Base-by-base conservation (phyloP, 805 yeast genomes). In the Ogataea methanolica region DNA sequence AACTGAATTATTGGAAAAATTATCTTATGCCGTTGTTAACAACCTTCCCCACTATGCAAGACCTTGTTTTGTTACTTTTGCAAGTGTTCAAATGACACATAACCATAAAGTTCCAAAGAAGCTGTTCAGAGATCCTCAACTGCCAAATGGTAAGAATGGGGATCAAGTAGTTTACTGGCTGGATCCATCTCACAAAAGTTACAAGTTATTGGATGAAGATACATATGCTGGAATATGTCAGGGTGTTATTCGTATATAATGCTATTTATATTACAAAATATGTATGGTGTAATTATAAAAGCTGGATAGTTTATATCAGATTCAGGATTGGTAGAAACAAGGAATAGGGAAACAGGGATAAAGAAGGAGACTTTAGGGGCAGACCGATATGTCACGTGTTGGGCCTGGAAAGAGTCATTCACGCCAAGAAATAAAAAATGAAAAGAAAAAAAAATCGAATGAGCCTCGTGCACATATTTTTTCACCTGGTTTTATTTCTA, bases 101-200 rank as follows among this genome's bases (percentile, higher is more conserved):
- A 92, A 87, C 62, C 91, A 88, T 67, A 91, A 91, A 70, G 80
- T 91, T 14, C 78, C 85, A 12, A 87, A 86, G 65, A 82, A 80
- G 58, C 66, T 69, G 33, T 86, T 80, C 61, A 81, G 85, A 64
- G 78, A 83, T 55, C 90, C 86, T 50, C 72, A 72, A 8, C 65
- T 85, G 43, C 88, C 97, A 48, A 75, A 76, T 61, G 95, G 95
- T 43, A 75, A 69, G 29, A 62, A 67, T 39, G 83, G 82, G 5
- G 65, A 67, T 23, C 92, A 87, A 44, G 59, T 68, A 17, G 77
- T 90, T 36, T 91, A 79, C 67, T 89, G 92, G 86, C 71, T 90
- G 52, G 78, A 80, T 54, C 39, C 46, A 2, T 47, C 36, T 15
- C 61, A 67, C 6, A 71, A 72, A 44, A 71, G 69, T 19, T 90